Percentiles rank a stretch among this genome's conserved stretches.
These are phyloP conservation scores for Azolla pinnata DNA, from an alignment of 75 land plant genomes.

Conservation along the genomic window DNA sequence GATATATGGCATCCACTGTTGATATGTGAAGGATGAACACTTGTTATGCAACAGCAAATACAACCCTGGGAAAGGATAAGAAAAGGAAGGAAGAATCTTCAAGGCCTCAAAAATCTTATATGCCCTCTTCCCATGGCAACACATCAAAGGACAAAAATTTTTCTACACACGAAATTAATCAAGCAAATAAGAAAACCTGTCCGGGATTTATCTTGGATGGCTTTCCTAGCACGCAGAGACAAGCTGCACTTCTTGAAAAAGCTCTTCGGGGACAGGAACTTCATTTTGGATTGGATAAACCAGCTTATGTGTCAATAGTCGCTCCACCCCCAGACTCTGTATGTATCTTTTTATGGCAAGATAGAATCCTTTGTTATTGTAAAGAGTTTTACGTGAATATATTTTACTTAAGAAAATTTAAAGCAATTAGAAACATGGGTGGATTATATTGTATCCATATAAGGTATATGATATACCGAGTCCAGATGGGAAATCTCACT, in stretches of 20 bases:
- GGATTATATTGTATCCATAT: too few relatives aligned
- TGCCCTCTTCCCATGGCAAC: too few relatives aligned
- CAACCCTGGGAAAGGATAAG: neutral
- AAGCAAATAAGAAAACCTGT: neutral
- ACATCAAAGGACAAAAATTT: too few relatives aligned
- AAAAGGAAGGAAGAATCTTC: neutral
- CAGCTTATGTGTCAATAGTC: constrained; percentile 11
- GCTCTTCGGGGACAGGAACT: constrained; percentile 17
- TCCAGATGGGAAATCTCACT: too few relatives aligned
- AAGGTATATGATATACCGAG: too few relatives aligned
- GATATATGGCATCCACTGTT: too few relatives aligned
- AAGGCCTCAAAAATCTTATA: too few relatives aligned
- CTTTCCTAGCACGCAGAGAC: constrained; percentile 21
- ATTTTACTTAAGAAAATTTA: too few relatives aligned
- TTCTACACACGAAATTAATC: too few relatives aligned
- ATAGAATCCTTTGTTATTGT: neutral
- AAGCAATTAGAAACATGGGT: too few relatives aligned
- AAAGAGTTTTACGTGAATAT: neutral
- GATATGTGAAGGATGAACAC: too few relatives aligned
- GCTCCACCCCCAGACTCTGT: constrained; percentile 27
- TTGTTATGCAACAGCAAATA: too few relatives aligned
- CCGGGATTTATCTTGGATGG: constrained; percentile 29
- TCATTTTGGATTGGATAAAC: constrained; percentile 3
- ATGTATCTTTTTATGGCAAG: constrained; percentile 1
- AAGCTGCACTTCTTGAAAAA: constrained; percentile 20